Evolutionary conservation across 2,329 filamentous ascomycete genomes (phyloP), one percentile per base, ranked within the genome.

Genomic region (Rhynchosporium agropyri): DNA sequence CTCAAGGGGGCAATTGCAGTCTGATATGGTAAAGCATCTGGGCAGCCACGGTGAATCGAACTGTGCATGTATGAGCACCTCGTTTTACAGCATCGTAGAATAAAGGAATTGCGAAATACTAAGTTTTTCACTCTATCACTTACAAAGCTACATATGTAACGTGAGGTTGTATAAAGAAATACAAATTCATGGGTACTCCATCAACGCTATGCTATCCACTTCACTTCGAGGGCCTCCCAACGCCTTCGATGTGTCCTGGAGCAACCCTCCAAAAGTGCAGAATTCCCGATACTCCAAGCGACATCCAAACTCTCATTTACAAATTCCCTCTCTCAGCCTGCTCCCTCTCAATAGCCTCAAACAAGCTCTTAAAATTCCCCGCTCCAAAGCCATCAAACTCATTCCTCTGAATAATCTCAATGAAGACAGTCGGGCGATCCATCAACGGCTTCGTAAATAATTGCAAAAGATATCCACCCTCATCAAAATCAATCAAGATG

Each of bases 401-500:
- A 71, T 96, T 89, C 62, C 93, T 81, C 81, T 97, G 92, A 71
- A 97, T 97, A 71, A 97, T 96, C 83, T 97, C 94, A 67, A 97
- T 87, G 75, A 97, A 97, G 33, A 97, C 93, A 3, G 94, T 97
- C 29, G 94, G 94, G 12, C 94, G 87, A 77, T 97, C 93, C 89
- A 97, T 91, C 69, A 97, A 77, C 67, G 94, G 94, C 85, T 92
- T 92, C 38, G 89, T 91, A 76, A 92, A 92, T 40, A 92, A 79
- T 78, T 88, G 85, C 61, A 89, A 77, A 67, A 97, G 77, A 77
- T 97, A 97, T 0, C 94, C 94, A 29, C 85, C 86, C 82, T 97
- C 92, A 71, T 97, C 94, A 72, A 97, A 97, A 78, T 97, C 93
- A 73, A 97, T 95, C 71, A 98, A 78, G 70, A 97, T 96, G 76